Evolutionary conservation across 345 rosid species (phyloP).

Genomic region (Limnanthes douglasii): DNA sequence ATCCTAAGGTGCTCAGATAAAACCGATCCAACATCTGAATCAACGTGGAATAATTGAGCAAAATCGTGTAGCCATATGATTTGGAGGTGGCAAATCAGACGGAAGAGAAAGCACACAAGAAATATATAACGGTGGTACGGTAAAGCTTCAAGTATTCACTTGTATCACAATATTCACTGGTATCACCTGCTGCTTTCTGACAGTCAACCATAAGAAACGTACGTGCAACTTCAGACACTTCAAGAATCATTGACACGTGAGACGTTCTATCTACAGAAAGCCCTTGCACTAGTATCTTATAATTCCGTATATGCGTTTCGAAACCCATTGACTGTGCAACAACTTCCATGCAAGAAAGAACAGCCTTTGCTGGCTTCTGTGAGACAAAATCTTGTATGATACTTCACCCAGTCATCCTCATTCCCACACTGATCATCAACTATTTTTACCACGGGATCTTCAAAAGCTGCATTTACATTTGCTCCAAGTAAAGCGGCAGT

Average conservation of each 20-base stretch:
- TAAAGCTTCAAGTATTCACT: constrained; percentile 88
- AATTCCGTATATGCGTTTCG: constrained; percentile 91
- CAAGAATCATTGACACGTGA: constrained; percentile 66
- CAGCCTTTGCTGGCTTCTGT: constrained; percentile 74
- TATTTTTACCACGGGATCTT: constrained; percentile 65
- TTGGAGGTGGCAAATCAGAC: constrained; percentile 79
- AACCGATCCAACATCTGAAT: constrained; percentile 62
- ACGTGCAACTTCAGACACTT: constrained; percentile 93
- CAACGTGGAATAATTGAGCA: constrained; percentile 52
- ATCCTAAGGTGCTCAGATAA: constrained; percentile 77
- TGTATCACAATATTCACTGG: too few relatives aligned
- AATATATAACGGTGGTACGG: constrained; percentile 69
- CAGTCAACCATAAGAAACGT: constrained; percentile 74
- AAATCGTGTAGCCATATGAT: constrained; percentile 85
- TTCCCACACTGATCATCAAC: constrained; percentile 28
- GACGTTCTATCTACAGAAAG: constrained; percentile 49
- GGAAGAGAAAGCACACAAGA: constrained; percentile 79
- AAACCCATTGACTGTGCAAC: constrained; percentile 98
- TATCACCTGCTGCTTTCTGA: constrained; percentile 45
- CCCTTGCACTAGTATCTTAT: constrained; percentile 98
- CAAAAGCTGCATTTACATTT: constrained; percentile 83
- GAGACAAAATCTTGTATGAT: constrained; percentile 84
- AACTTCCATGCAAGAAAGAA: constrained; percentile 91
- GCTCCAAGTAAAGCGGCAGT: too few relatives aligned
- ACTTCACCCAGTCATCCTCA: constrained; percentile 60